Evolutionary conservation across 148 eudicot genomes (phyloP).

Genomic region (Pharnaceum exiguum): DNA sequence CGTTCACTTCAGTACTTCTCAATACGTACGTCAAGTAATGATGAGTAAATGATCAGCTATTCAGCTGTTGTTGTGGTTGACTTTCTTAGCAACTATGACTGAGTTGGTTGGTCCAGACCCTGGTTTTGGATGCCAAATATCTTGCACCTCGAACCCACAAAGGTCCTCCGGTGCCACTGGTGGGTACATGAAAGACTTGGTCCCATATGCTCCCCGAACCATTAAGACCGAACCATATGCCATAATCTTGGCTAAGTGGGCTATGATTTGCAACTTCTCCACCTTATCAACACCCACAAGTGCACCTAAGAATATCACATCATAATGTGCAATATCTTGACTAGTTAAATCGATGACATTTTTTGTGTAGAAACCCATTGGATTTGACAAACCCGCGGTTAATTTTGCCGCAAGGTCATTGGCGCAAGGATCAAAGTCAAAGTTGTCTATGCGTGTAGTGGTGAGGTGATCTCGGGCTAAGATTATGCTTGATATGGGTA

Average conservation of each 20-base stretch:
- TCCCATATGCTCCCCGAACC: constrained; percentile 89
- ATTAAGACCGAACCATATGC: constrained; percentile 71
- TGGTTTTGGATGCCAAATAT: constrained; percentile 76
- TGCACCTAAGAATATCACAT: constrained; percentile 85
- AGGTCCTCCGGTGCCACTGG: constrained; percentile 71
- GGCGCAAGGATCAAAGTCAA: constrained; percentile 63
- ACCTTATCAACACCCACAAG: constrained; percentile 86
- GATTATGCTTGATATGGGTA: constrained; percentile 80
- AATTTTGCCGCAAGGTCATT: constrained; percentile 63
- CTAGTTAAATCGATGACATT: constrained; percentile 62
- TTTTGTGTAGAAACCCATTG: constrained; percentile 70
- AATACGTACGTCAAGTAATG: too few species aligned
- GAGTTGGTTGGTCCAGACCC: too few species aligned
- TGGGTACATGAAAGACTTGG: constrained; percentile 84
- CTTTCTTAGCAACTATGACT: too few species aligned
- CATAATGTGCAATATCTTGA: constrained; percentile 49
- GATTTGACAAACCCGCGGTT: constrained; percentile 42
- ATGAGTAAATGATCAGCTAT: too few species aligned
- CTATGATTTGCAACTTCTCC: constrained; percentile 50
- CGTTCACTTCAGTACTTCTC: too few species aligned
- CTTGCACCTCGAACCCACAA: constrained; percentile 70
- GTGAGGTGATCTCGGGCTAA: constrained; percentile 65
- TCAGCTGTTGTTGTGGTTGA: too few species aligned
- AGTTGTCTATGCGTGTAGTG: constrained; percentile 60
- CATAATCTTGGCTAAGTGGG: constrained; percentile 69